Evolutionary conservation across 345 rosid species (phyloP).

Genomic region (Salix caprea): DNA sequence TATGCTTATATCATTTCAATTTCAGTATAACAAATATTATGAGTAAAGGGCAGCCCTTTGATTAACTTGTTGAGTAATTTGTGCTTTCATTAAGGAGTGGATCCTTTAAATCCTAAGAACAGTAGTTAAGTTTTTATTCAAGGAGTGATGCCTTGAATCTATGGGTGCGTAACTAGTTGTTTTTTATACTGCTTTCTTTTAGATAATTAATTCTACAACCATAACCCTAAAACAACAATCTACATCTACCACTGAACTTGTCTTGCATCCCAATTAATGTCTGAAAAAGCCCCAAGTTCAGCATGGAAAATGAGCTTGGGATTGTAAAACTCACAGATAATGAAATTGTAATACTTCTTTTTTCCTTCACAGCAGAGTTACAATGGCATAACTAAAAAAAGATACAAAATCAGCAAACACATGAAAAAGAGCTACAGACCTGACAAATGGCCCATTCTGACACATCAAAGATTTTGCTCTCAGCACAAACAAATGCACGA

Average conservation of each 20-base stretch:
- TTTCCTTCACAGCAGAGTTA: not conserved
- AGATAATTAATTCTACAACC: not conserved
- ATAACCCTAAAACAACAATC: not conserved
- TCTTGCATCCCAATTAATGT: not conserved
- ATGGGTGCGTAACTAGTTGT: too few species aligned
- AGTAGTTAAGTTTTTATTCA: too few species aligned
- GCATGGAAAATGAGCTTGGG: not conserved
- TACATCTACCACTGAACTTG: not conserved
- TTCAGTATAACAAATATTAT: not conserved
- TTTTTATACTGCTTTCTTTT: too few species aligned
- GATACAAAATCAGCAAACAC: not conserved
- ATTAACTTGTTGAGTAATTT: not conserved
- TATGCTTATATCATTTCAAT: not conserved
- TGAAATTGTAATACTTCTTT: not conserved
- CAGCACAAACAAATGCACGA: slow-evolving; percentile 97
- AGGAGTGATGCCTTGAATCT: too few species aligned
- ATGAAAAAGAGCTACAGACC: slow-evolving; percentile 39
- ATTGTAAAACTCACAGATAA: not conserved
- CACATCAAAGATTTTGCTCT: slow-evolving; percentile 96
- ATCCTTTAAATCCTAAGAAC: too few species aligned
- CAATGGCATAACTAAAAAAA: not conserved
- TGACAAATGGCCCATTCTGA: slow-evolving; percentile 99
- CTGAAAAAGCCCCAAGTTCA: not conserved
- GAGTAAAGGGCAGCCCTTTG: not conserved
- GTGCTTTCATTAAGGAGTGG: too few species aligned